phyloP scores from a whole-genome alignment of 805 yeast genomes.

The Ogataea ganodermae region DNA sequence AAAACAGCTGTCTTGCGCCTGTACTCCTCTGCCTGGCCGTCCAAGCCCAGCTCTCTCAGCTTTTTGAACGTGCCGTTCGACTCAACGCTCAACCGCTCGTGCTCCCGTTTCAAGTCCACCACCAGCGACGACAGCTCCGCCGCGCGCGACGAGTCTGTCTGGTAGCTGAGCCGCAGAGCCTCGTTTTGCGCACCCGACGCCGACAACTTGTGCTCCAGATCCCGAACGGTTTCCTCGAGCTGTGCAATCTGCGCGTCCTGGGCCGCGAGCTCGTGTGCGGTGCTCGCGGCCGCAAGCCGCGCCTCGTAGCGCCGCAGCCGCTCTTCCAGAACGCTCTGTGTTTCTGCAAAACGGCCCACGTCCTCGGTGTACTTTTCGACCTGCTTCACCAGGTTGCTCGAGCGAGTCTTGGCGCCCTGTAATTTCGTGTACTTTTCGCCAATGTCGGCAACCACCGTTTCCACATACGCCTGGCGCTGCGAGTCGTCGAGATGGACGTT shows the following conservation, averaged over 20 bases:
- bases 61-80: constrained; percentile 38
- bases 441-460: constrained; percentile 40
- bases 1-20: constrained; percentile 10
- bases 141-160: constrained; percentile 46
- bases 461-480: constrained; percentile 41
- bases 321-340: constrained; percentile 10
- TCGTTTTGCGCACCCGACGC: constrained; percentile 27
- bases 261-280: constrained; percentile 13
- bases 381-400: constrained; percentile 32
- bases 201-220: constrained; percentile 20
- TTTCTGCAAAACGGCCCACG: constrained; percentile 21
- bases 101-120: constrained; percentile 26
- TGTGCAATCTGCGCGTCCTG: constrained; percentile 17
- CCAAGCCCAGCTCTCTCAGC: constrained; percentile 24
- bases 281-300: constrained; percentile 8
- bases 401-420: constrained; percentile 35
- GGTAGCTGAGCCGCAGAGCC: constrained; percentile 44
- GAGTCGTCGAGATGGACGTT: constrained; percentile 41
- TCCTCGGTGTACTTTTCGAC: constrained; percentile 36
- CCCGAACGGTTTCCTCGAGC: constrained; percentile 12
- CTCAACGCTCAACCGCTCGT: constrained; percentile 31
- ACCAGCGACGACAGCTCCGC: constrained; percentile 42
- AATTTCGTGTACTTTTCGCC: constrained; percentile 44
- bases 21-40: constrained; percentile 17
- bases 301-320: constrained; percentile 10